phyloP scores from a whole-genome alignment of 1,284 basidiomycete species.

The Takashimella koratensis region DNA sequence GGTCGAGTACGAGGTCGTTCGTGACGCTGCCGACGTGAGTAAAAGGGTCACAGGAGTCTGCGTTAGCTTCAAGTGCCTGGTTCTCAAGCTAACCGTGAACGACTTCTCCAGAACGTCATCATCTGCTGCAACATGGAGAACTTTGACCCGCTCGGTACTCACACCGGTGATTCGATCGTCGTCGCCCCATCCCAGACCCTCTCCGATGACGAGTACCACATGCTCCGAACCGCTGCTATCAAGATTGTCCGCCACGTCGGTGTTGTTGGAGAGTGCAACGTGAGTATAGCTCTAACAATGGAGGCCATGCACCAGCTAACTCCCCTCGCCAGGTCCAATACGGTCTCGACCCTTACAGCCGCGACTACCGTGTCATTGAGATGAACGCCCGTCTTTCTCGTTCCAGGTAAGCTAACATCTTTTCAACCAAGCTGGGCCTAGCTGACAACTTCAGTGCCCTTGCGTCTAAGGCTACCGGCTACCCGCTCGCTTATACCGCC shows the following conservation, averaged over 20 bases:
- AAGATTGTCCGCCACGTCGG: conserved; percentile 97
- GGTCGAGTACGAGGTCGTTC: conserved; percentile 98
- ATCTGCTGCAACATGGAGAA: conserved; percentile 99
- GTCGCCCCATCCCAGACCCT: conserved; percentile 98
- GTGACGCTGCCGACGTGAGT: conserved; percentile 89
- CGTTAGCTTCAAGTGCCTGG: not conserved
- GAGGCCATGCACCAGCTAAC: conserved; percentile 1
- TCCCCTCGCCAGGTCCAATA: conserved; percentile 79
- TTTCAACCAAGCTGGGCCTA: too few relatives aligned
- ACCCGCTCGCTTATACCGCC: conserved; percentile 97
- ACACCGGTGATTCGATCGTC: conserved; percentile 99
- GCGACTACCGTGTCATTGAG: conserved; percentile 97
- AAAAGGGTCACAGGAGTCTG: not conserved
- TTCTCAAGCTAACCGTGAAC: not conserved
- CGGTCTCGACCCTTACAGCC: conserved; percentile 85
- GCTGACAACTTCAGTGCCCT: too few relatives aligned
- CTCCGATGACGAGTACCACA: conserved; percentile 97
- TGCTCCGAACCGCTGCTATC: conserved; percentile 95
- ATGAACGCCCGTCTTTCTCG: conserved; percentile 80
- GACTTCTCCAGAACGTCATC: conserved; percentile 62
- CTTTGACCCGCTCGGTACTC: conserved; percentile 97
- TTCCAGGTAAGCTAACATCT: too few relatives aligned
- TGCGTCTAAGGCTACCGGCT: conserved; percentile 98
- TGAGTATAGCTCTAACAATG: conserved; percentile 11
- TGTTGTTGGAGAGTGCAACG: conserved; percentile 88